Base-by-base conservation (phyloP, 2,329 filamentous ascomycete genomes). In the Botrytis aclada region DNA sequence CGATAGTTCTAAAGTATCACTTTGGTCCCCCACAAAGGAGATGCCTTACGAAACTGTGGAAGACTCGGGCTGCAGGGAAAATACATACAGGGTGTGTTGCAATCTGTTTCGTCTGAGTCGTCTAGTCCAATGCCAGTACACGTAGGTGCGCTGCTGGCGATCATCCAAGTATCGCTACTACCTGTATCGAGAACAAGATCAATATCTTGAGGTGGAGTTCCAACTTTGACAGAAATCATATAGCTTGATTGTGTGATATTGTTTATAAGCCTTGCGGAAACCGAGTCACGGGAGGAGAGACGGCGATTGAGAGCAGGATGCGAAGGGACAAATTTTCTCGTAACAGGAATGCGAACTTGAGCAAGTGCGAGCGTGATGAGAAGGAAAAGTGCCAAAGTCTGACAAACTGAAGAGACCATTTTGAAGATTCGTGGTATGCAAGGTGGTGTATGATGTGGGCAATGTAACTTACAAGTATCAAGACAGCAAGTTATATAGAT, bases 91-190 rank as follows among this genome's bases (percentile, higher is more conserved):
- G n/a, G n/a, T n/a, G n/a, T n/a, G n/a, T n/a, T n/a, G n/a, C n/a
- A n/a, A n/a, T n/a, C n/a, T n/a, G n/a, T n/a, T n/a, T n/a, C n/a
- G n/a, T n/a, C n/a, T n/a, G n/a, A n/a, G n/a, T n/a, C n/a, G n/a
- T n/a, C n/a, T n/a, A n/a, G n/a, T 1, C n/a, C 25, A 37, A 63
- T 12, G 41, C 66, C 62, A 8, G 69, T 75, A 73, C 79, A 81
- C 12, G 78, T 60, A 29, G 37, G 75, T 69, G 73, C 77, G 79
- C 58, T 82, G 80, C 74, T 86, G 81, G 60, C 70, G 20, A 80
- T 45, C 6, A 90, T 80, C 88, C 88, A 91, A 3, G 88, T 86
- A 78, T 90, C 89, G 77, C 86, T 89, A 78, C 87, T 89, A 25
- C 89, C 89, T 16, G 89, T 90, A 79, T 90, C 89, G 74, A 90